Percentiles rank a stretch among this genome's conserved stretches.
These are phyloP conservation scores for Aspergillus chevalieri DNA, from an alignment of 2,329 filamentous ascomycete genomes.

Conservation along the genomic window DNA sequence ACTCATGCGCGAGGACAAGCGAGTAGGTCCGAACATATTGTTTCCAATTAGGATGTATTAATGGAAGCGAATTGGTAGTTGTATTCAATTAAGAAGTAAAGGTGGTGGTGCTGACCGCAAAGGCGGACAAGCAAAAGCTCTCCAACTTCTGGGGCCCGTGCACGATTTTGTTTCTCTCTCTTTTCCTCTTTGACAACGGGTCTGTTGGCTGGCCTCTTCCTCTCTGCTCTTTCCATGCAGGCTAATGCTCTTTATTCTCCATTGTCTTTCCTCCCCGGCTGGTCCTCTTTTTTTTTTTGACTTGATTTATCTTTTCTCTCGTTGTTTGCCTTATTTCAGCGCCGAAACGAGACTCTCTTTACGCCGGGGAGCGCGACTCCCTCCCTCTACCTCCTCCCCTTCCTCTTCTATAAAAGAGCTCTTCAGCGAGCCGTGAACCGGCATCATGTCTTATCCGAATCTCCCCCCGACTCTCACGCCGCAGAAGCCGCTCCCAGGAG, in stretches of 20 bases:
- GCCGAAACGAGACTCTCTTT: constrained; percentile 10
- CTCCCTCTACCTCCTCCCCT: constrained; percentile 2
- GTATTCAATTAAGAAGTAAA: constrained; percentile 1
- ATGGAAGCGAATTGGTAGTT: background rate
- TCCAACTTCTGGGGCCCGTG: constrained; percentile 26
- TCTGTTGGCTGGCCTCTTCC: background rate
- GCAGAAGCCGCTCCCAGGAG: constrained; percentile 36
- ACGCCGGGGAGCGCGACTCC: constrained; percentile 20
- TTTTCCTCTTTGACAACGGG: constrained; percentile 2
- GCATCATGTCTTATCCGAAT: constrained; percentile 37
- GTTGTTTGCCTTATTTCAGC: constrained; percentile 7
- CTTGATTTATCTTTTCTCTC: constrained; percentile 1
- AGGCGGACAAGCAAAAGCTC: constrained; percentile 13
- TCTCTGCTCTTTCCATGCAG: background rate
- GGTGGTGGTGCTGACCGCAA: constrained; percentile 7
- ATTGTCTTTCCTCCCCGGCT: constrained; percentile 12
- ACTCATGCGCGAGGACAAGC: constrained; percentile 22
- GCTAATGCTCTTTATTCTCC: constrained; percentile 9
- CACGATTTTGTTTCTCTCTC: constrained; percentile 29
- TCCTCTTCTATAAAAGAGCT: background rate
- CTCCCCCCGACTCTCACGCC: constrained; percentile 31
- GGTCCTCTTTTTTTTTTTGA: background rate
- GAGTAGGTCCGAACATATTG: constrained; percentile 29
- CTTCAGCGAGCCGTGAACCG: constrained; percentile 8
- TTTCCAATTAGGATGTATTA: background rate